A percentile compares a stretch with the other conserved stretches of the same genome.
phyloP scores from a whole-genome alignment of 306 rosid species.

The Prunus kanzakura region DNA sequence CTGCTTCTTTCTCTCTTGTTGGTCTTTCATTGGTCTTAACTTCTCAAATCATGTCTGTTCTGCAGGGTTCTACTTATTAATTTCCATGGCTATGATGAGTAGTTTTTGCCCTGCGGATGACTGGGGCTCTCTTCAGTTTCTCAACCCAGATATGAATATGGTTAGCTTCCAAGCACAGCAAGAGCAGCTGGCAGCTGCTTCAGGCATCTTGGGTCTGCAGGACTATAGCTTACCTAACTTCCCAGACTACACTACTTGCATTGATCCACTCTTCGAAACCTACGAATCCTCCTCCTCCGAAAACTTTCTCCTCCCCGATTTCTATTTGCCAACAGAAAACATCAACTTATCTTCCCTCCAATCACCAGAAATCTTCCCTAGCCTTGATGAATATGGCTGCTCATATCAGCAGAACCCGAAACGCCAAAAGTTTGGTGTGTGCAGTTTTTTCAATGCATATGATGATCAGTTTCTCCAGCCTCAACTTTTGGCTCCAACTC shows the following conservation, averaged over 20 bases:
- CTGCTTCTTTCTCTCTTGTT: background rate
- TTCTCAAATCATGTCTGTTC: background rate
- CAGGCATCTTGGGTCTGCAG: background rate
- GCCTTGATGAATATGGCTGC: background rate
- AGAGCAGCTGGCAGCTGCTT: background rate
- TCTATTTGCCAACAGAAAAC: background rate
- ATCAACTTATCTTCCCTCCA: background rate
- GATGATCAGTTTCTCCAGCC: constrained; percentile 1
- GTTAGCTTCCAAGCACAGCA: constrained; percentile 17
- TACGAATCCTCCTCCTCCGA: background rate
- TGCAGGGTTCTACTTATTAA: background rate
- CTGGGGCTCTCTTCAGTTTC: constrained; percentile 14
- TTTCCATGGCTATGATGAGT: constrained; percentile 27
- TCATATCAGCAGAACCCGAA: constrained; percentile 8
- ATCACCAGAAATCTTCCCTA: background rate
- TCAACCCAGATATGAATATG: background rate
- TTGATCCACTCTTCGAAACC: constrained; percentile 1
- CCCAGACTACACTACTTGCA: constrained; percentile 7
- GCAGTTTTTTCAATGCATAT: background rate
- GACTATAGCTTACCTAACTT: background rate
- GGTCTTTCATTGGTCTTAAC: background rate
- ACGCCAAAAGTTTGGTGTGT: constrained; percentile 4
- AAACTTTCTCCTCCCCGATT: background rate
- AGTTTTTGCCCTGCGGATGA: constrained; percentile 17
- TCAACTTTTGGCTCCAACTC: background rate